A percentile compares a stretch with the other conserved stretches of the same genome.
Evolutionary conservation across 306 rosid genomes (phyloP).

Genomic region (Sphenostylis stenocarpa): DNA sequence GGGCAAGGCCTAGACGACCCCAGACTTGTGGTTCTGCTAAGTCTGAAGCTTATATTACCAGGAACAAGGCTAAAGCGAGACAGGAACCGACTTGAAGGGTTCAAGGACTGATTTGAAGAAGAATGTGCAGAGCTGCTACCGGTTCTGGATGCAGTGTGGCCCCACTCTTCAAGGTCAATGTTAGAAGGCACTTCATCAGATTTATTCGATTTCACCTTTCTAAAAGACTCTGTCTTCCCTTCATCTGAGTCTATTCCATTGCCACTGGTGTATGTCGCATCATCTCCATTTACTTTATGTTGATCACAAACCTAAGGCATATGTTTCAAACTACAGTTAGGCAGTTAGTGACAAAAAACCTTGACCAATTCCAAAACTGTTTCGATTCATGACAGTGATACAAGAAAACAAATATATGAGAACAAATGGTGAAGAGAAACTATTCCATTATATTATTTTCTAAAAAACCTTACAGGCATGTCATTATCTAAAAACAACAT

Average conservation of each 20-base stretch:
- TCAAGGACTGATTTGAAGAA: slow-evolving; percentile 58
- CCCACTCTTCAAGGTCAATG: slow-evolving; percentile 60
- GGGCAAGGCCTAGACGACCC: slow-evolving; percentile 84
- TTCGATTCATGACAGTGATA: background rate
- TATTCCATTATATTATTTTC: background rate
- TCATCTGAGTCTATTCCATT: slow-evolving; percentile 49
- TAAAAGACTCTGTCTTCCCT: slow-evolving; percentile 51
- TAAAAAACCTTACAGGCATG: slow-evolving; percentile 2
- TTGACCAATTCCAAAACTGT: slow-evolving; percentile 16
- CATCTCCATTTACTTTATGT: slow-evolving; percentile 52
- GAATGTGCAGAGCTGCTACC: slow-evolving; percentile 57
- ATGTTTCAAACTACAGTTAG: slow-evolving; percentile 35
- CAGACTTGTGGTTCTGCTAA: slow-evolving; percentile 85
- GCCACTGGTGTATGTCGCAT: slow-evolving; percentile 43
- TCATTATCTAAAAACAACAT: background rate
- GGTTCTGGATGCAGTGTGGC: slow-evolving; percentile 49
- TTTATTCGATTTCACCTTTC: slow-evolving; percentile 55
- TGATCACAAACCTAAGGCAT: slow-evolving; percentile 65
- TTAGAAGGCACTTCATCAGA: slow-evolving; percentile 58
- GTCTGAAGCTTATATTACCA: slow-evolving; percentile 78
- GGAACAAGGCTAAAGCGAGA: slow-evolving; percentile 90
- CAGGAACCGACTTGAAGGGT: slow-evolving; percentile 72
- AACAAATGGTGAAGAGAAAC: background rate
- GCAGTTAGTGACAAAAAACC: slow-evolving; percentile 23
- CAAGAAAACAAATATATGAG: slow-evolving; percentile 17